A percentile compares a stretch with the other conserved stretches of the same genome.
Evolutionary conservation across 495 filamentous ascomycete species (phyloP).

Genomic region (Astrothelium macrocarpum): DNA sequence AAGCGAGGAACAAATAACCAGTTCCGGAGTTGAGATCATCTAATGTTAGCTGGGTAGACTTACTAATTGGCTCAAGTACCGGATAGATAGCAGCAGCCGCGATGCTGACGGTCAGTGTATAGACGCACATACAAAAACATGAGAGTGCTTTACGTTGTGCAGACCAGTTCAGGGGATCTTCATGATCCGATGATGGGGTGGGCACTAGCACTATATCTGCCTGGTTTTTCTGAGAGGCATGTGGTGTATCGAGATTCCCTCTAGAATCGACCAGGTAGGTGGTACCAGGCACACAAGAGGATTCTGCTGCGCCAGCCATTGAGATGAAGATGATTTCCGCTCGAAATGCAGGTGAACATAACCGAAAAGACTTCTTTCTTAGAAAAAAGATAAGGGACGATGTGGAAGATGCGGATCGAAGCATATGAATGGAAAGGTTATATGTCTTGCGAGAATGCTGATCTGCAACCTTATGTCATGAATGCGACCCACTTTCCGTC

Average conservation of each 20-base stretch:
- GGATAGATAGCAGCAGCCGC: conserved; percentile 52
- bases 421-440: too few species aligned
- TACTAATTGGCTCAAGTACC: conserved; percentile 48
- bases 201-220: conserved; percentile 27
- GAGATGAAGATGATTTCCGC: too few species aligned
- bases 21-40: conserved; percentile 50
- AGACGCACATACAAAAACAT: conserved; percentile 28
- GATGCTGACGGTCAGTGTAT: conserved; percentile 53
- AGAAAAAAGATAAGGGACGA: too few species aligned
- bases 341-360: too few species aligned
- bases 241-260: conserved; percentile 18
- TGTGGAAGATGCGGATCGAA: too few species aligned
- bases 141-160: conserved; percentile 22
- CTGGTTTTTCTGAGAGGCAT: conserved; percentile 17
- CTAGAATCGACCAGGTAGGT: conserved; percentile 25
- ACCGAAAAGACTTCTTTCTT: too few species aligned
- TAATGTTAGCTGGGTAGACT: conserved; percentile 45
- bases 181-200: conserved; percentile 21
- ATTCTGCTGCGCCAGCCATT: too few species aligned
- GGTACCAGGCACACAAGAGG: conserved; percentile 24
- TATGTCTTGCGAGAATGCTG: too few species aligned
- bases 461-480: too few species aligned
- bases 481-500: too few species aligned
- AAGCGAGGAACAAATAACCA: conserved; percentile 41
- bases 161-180: conserved; percentile 27